Conservation (phyloP, 1,284 basidiomycete species). For the Schizophyllum amplum region DNA sequence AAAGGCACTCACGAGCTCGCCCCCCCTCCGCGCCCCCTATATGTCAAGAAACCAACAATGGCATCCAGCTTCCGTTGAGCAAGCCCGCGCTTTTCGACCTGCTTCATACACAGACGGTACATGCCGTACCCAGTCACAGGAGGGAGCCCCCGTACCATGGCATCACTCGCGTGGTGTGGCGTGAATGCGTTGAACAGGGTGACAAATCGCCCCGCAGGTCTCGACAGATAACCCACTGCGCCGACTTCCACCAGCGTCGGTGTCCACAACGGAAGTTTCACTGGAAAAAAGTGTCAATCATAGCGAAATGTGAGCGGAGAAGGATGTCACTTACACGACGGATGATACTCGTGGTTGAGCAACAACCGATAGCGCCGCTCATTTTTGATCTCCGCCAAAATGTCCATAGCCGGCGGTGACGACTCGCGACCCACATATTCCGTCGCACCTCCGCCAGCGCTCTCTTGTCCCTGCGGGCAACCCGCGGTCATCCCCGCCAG, state of each 20-base stretch:
- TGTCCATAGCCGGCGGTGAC: slow-evolving; percentile 36
- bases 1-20: slow-evolving; percentile 23
- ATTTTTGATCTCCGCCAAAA: slow-evolving; percentile 36
- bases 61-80: slow-evolving; percentile 48
- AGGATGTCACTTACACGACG: slow-evolving; percentile 40
- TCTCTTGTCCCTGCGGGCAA: background rate
- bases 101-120: slow-evolving; percentile 34
- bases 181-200: slow-evolving; percentile 50
- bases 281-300: no score
- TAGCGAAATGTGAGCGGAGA: background rate
- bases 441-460: background rate
- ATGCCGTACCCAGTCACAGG: slow-evolving; percentile 50
- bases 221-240: slow-evolving; percentile 44
- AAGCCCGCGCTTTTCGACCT: slow-evolving; percentile 44
- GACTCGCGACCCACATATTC: slow-evolving; percentile 32
- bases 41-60: slow-evolving; percentile 42
- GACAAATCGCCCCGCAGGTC: slow-evolving; percentile 54
- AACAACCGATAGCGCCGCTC: slow-evolving; percentile 56
- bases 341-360: slow-evolving; percentile 59
- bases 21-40: slow-evolving; percentile 26
- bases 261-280: slow-evolving; percentile 64
- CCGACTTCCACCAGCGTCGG: slow-evolving; percentile 55
- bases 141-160: slow-evolving; percentile 30
- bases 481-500: slow-evolving; percentile 3
- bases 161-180: slow-evolving; percentile 31